Evolutionary conservation across 163 green algal genomes (phyloP).

Genomic region (Coccomyxa subellipsoidea): DNA sequence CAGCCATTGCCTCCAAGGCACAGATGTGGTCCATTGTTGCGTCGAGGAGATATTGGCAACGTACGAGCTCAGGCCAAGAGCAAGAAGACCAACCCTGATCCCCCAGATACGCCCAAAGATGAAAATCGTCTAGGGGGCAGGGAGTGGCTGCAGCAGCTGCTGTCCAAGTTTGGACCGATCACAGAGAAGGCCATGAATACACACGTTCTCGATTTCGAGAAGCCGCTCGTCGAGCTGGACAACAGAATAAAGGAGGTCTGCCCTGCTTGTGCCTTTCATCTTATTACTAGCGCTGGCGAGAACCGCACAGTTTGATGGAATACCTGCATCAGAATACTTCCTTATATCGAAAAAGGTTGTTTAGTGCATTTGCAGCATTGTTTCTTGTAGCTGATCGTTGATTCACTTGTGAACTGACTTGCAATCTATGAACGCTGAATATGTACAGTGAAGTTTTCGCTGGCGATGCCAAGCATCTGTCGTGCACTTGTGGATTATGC

Average conservation of each 20-base stretch:
- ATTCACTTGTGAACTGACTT: background rate
- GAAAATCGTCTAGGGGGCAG: conserved; percentile 19
- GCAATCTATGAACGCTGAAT: background rate
- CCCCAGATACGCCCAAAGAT: conserved; percentile 8
- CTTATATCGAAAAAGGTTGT: background rate
- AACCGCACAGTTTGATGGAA: background rate
- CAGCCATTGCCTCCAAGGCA: background rate
- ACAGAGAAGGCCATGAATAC: conserved; percentile 65
- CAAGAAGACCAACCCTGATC: conserved; percentile 11
- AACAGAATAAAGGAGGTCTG: conserved; percentile 93
- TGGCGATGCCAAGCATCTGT: too few species aligned
- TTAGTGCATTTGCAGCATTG: background rate
- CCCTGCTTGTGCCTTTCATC: conserved; percentile 3
- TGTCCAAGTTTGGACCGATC: conserved; percentile 75
- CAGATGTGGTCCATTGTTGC: background rate
- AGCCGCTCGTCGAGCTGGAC: conserved; percentile 92
- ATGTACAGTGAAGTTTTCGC: background rate
- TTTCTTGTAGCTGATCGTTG: background rate
- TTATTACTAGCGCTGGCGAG: background rate
- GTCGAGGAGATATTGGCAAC: background rate
- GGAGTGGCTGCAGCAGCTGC: conserved; percentile 74
- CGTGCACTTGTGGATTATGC: too few species aligned
- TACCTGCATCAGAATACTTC: background rate
- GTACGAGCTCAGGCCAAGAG: background rate
- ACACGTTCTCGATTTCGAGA: conserved; percentile 92